Conservation (phyloP, 2,329 filamentous ascomycete species). For the Amauroascus verrucosus region DNA sequence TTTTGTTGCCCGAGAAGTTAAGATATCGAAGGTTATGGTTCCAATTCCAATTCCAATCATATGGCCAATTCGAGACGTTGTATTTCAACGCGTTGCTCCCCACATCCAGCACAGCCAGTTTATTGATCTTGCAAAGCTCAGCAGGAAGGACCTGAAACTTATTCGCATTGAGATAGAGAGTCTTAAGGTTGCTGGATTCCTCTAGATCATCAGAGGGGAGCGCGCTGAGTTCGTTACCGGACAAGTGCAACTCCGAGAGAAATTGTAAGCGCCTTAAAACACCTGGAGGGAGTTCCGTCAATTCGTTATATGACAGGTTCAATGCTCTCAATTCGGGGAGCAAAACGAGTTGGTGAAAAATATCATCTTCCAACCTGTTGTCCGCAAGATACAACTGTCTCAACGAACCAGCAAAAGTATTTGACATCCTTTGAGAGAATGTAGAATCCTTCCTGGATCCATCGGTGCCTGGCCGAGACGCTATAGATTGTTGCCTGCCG, state of each 20-base stretch:
- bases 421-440: conserved; percentile 64
- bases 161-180: conserved; percentile 93
- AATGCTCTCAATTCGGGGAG: conserved; percentile 75
- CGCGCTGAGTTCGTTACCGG: conserved; percentile 85
- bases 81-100: conserved; percentile 94
- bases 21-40: conserved; percentile 91
- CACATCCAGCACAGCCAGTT: conserved; percentile 83
- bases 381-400: conserved; percentile 81
- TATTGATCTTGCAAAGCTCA: conserved; percentile 87
- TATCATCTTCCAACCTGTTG: conserved; percentile 86
- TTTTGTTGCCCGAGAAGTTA: conserved; percentile 93
- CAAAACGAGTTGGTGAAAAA: conserved; percentile 81
- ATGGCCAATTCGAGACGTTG: conserved; percentile 97
- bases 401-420: conserved; percentile 80
- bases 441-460: conserved; percentile 76
- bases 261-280: conserved; percentile 84
- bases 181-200: conserved; percentile 74
- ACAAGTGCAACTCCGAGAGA: conserved; percentile 83
- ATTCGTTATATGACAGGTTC: conserved; percentile 88
- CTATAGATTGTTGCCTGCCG: conserved; percentile 71
- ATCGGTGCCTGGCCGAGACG: conserved; percentile 56
- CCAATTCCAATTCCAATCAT: conserved; percentile 99
- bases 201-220: conserved; percentile 89
- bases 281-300: conserved; percentile 82
- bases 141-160: conserved; percentile 95